Base-by-base conservation (phyloP, 176 grass and related monocot genomes). In the Bromus sterilis region DNA sequence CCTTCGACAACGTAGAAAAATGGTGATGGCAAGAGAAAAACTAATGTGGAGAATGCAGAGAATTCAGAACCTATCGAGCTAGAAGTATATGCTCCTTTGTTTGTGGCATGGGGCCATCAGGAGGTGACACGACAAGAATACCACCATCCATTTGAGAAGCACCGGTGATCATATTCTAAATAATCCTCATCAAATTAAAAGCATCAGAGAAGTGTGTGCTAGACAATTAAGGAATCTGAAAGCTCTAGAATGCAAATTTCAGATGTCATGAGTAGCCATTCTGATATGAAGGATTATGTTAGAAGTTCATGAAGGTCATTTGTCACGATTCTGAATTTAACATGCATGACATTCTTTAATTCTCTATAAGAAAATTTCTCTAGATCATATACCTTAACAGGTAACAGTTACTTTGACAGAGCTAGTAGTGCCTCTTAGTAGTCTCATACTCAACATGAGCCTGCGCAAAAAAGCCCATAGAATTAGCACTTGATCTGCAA, bases 71-170 rank as follows among this genome's bases (percentile, higher is more conserved):
- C 90, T 98, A 90, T 71, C 92, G 82, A 25, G 95, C 95, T 79
- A 95, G 95, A 83, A 98, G 80, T 85, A 98, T 98, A 60, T 98
- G 92, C 78, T 98, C 95, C 78, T 98, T 98, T 60, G 92, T 98
- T 89, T 98, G 95, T 31, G 92, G 95, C 95, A 95, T 98, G 13
- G 95, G 95, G 4, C 95, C 95, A 82, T 98, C 95, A 9, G 95
- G 92, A 60, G 95, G 92, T 58, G 95, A 98, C 55, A 98, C 90
- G 4, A 98, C 92, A 30, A 98, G 92, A 68, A 98, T 95, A 60
- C 95, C 92, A 67, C 95, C 92, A 62, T 98, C 95, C 92, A 98
- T 98, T 92, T 98, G 95, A 82, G 92, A 88, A 86, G 95, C 95
- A 82, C 95, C 95, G 49, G 95, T 98, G 70, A 98, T 98, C 95